Evolutionary conservation across 345 rosid species (phyloP).

Genomic region (Laguncularia racemosa): DNA sequence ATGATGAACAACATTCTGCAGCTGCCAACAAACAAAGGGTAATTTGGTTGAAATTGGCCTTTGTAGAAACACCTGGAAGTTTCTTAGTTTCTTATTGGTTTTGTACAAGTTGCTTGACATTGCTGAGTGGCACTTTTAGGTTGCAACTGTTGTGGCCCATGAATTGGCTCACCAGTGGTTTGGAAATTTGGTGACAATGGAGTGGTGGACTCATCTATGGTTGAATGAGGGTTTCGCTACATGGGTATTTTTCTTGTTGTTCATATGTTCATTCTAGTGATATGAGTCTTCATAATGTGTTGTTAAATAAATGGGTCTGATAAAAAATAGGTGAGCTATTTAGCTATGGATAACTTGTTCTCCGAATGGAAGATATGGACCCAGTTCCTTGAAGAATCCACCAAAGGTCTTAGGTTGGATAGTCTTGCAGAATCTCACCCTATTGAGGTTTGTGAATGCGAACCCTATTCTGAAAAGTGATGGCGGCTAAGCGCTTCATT

Average conservation of each 20-base stretch:
- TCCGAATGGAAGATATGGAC: conserved; percentile 99
- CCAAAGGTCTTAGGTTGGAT: conserved; percentile 81
- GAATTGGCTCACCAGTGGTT: conserved; percentile 99
- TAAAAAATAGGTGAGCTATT: conserved; percentile 71
- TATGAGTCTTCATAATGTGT: neutral
- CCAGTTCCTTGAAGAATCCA: conserved; percentile 87
- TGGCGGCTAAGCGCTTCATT: no score
- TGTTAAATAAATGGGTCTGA: neutral
- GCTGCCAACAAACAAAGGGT: conserved; percentile 98
- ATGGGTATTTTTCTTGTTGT: conserved; percentile 53
- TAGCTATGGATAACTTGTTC: conserved; percentile 83
- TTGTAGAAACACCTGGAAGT: neutral
- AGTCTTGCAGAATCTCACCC: conserved; percentile 98
- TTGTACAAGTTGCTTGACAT: conserved; percentile 5
- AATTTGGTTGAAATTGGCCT: conserved; percentile 1
- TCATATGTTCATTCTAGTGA: conserved; percentile 4
- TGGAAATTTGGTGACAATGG: conserved; percentile 99
- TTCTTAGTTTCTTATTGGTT: neutral
- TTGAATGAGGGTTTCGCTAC: conserved; percentile 99
- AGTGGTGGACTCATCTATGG: conserved; percentile 99
- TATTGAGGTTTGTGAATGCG: conserved; percentile 58
- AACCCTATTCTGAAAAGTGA: neutral
- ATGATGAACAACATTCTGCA: conserved; percentile 90
- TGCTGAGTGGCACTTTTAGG: conserved; percentile 36
- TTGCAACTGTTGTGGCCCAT: conserved; percentile 93